Evolutionary conservation across 2,329 filamentous ascomycete genomes (phyloP), one percentile per base, ranked within the genome.

Genomic region (Xylariaceae sp.): DNA sequence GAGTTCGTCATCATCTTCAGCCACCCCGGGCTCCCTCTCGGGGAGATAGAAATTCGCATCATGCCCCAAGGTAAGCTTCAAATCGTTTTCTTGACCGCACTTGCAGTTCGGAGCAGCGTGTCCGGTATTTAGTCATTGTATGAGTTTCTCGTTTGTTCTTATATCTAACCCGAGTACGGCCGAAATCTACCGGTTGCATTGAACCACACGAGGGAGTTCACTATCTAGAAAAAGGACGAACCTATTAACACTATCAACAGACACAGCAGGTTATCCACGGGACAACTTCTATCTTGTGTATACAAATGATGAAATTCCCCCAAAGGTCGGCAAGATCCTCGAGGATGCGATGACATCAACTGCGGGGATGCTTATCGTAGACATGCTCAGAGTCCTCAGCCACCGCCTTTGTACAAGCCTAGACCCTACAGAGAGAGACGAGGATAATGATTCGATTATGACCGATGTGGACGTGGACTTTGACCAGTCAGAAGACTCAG

Each of bases 1-100:
- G 85, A 90, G 54, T 79, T 96, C 54, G 81, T 80, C 12, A 89
- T 94, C 70, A 78, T 73, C 4, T 90, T 77, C 58, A 60, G 52
- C 8, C 70, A 75, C 50, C 41, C 67, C 2, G 39, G 46, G 6
- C 53, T 75, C 2, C 34, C 47, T 3, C 60, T 70, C 7, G 53
- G 54, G 24, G 39, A 56, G 14, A 55, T 81, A 4, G 64, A 73
- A 19, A 70, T 82, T 6, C 76, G 71, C 16, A 69, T 76, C 4
- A 65, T 78, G 5, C 71, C 73, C 2, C 65, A 70, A 64, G 72
- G 75, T 74, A 58, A 63, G 66, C 67, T 9, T 39, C 33, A 17
- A 43, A 3, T 46, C 6, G 5, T 16, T 29, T 33, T 28, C 17
- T 34, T 39, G 24, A 19, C 12, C 12, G 6, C 23, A 12, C n/a